Base-by-base conservation (phyloP, 1,139 yeast genomes). In the Geotrichum candidum region DNA sequence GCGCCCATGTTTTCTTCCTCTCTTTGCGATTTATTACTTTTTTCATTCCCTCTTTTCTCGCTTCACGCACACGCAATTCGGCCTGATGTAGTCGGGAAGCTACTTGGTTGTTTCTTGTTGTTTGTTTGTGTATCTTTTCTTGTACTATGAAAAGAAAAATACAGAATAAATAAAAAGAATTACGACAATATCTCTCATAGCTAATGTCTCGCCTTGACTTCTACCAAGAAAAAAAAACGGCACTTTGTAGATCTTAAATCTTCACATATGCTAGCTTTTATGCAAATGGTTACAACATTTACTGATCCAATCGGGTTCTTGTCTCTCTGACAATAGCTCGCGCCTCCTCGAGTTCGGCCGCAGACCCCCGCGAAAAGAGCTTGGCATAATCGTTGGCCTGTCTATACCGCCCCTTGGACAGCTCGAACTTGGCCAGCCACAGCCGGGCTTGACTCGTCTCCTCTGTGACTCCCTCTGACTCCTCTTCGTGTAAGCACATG, bases 301-400 rank as follows among this genome's bases (percentile, higher is more conserved):
- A 41, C 22, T 41, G 22, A 38, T 56, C 56, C 25, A 53, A 13
- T 23, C 62, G 55, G 13, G 57, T 56, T 38, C 62, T 56, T 15
- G 68, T 68, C 67, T 88, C 96, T 67, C 95, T 79, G 0, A 94
- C 90, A 56, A 92, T 87, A 0, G 88, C 82, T 58, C 96, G 77
- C 0, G 97, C 97, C 70, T 91, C 97, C 70, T 90, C 97, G 46
- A 90, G 83, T 69, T 90, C 97, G 65, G 86, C 90, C 10, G 94
- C 87, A 50, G 88, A 83, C 35, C 95, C 95, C 64, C 86, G 86
- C 29, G 86, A 85, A 66, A 91, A 80, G 63, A 86, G 90, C 63
- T 83, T 82, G 0, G 96, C 95, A 69, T 88, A 83, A 58, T 82
- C 84, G 66, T 86, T 86, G 0, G 97, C 97, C 62, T 79, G 82